These are phyloP conservation scores for Carex parvula DNA, from an alignment of 176 grass and related monocot species.

Conservation along the genomic window DNA sequence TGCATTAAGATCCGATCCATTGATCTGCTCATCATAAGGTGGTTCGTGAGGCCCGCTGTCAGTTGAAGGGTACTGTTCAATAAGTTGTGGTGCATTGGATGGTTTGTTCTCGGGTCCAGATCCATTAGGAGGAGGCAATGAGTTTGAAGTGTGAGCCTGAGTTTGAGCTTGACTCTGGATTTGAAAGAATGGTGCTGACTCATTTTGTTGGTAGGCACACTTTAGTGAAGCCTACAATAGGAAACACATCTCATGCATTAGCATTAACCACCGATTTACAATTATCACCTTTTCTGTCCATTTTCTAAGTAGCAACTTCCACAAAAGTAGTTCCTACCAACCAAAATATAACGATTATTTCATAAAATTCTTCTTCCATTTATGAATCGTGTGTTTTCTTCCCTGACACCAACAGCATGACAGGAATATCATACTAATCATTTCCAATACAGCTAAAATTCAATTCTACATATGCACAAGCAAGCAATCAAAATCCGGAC, in stretches of 20 bases:
- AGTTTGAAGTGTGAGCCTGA: constrained; percentile 31
- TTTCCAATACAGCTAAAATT: not conserved
- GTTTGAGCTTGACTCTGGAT: constrained; percentile 51
- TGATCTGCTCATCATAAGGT: constrained; percentile 39
- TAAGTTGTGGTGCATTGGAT: constrained; percentile 35
- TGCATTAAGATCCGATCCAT: constrained; percentile 37
- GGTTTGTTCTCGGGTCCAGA: constrained; percentile 36
- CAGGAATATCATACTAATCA: not conserved
- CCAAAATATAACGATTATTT: not conserved
- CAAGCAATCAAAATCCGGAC: not conserved
- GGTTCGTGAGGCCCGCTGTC: constrained; percentile 44
- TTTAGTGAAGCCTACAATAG: constrained; percentile 47
- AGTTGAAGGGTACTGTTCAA: constrained; percentile 40
- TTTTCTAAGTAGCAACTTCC: not conserved
- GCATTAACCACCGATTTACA: not conserved
- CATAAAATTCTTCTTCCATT: constrained; percentile 19
- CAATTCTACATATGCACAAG: constrained; percentile 7
- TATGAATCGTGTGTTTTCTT: not conserved
- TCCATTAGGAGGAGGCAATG: constrained; percentile 39
- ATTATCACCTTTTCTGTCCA: not conserved
- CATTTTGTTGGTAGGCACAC: constrained; percentile 33
- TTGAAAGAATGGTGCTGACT: constrained; percentile 30
- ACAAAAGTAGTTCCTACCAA: not conserved
- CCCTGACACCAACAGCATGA: not conserved
- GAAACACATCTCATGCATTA: constrained; percentile 19